Evolutionary conservation across 441 rosid genomes (phyloP).

Genomic region (Hypseocharis bilobata): DNA sequence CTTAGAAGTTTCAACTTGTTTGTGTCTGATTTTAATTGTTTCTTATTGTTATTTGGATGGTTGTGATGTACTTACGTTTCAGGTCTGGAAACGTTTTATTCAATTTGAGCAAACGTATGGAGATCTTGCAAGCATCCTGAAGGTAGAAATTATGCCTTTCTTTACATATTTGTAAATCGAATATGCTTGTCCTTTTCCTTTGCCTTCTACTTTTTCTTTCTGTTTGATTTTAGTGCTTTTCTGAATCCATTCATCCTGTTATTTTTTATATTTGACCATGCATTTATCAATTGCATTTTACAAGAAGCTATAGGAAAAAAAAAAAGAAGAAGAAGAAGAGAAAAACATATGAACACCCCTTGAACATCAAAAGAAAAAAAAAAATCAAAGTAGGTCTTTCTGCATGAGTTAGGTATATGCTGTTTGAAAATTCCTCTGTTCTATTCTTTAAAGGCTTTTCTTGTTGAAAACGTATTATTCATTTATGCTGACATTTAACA

Average conservation of each 20-base stretch:
- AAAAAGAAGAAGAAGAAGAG: too few species aligned
- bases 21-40: neutral
- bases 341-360: too few species aligned
- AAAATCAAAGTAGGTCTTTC: neutral
- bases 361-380: too few species aligned
- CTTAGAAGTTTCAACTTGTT: constrained; percentile 2
- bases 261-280: neutral
- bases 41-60: neutral
- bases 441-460: too few species aligned
- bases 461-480: neutral
- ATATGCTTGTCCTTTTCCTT: neutral
- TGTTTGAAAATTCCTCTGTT: neutral
- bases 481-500: too few species aligned
- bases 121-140: constrained; percentile 79
- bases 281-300: neutral
- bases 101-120: constrained; percentile 92
- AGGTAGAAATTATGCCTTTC: constrained; percentile 41
- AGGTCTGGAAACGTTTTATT: constrained; percentile 82
- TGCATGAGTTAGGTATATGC: neutral
- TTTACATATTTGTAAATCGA: constrained; percentile 6
- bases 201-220: too few species aligned
- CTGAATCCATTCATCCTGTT: neutral
- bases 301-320: neutral
- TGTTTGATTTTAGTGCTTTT: neutral
- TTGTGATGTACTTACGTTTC: constrained; percentile 21